Evolutionary conservation across 2,329 filamentous ascomycete genomes (phyloP).

Genomic region (Pseudophaeomoniella oleicola): DNA sequence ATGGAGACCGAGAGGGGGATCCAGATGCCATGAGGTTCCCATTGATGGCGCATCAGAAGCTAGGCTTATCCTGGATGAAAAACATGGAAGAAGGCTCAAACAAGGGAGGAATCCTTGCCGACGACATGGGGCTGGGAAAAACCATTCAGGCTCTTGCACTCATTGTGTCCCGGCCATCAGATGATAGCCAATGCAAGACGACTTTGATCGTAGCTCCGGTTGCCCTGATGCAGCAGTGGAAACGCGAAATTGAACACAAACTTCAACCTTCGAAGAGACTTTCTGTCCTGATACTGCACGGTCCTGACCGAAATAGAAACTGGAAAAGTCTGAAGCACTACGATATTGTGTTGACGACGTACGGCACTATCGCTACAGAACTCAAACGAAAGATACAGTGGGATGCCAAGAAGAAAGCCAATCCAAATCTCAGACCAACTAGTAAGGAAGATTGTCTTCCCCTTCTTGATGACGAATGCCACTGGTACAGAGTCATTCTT

Average conservation of each 20-base stretch:
- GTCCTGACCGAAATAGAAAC: constrained; percentile 37
- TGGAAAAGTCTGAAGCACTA: constrained; percentile 49
- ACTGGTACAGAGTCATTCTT: constrained; percentile 57
- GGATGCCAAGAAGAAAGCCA: constrained; percentile 33
- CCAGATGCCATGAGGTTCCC: constrained; percentile 53
- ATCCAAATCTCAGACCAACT: constrained; percentile 22
- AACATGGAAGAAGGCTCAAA: constrained; percentile 55
- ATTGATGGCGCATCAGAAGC: constrained; percentile 69
- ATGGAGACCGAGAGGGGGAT: constrained; percentile 50
- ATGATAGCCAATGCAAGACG: constrained; percentile 46
- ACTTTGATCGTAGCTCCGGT: constrained; percentile 75
- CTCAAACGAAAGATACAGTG: constrained; percentile 45
- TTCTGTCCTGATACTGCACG: constrained; percentile 56
- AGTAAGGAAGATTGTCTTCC: constrained; percentile 30
- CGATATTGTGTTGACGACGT: constrained; percentile 69
- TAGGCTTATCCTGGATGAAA: constrained; percentile 64
- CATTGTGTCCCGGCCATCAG: constrained; percentile 53
- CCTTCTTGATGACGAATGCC: constrained; percentile 44
- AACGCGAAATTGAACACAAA: constrained; percentile 61
- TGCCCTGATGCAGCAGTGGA: constrained; percentile 71
- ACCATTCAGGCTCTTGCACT: constrained; percentile 71
- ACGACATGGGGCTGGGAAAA: constrained; percentile 76
- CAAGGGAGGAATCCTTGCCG: constrained; percentile 63
- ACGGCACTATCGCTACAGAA: constrained; percentile 55
- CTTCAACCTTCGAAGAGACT: constrained; percentile 45